These are phyloP conservation scores for Nectriaceae sp. DNA, from an alignment of 2,329 filamentous ascomycete species.

Conservation along the genomic window DNA sequence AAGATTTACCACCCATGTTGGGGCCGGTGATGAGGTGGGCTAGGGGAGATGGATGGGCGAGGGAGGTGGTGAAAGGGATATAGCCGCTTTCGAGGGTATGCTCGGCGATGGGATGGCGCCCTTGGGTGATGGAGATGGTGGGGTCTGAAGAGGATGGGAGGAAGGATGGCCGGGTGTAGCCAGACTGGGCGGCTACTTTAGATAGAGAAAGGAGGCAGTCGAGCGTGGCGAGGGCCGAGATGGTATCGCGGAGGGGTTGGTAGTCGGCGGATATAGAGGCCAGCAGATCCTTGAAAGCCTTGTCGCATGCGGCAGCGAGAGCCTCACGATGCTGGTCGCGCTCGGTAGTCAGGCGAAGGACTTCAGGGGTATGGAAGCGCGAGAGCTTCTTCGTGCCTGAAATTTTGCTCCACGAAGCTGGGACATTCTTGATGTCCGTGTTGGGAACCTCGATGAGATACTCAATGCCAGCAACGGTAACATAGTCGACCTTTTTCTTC, in stretches of 20 bases:
- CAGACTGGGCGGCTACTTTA: slow-evolving; percentile 79
- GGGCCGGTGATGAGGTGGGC: slow-evolving; percentile 92
- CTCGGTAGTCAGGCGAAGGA: slow-evolving; percentile 79
- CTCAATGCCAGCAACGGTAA: slow-evolving; percentile 86
- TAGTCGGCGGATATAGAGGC: slow-evolving; percentile 79
- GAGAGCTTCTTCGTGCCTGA: slow-evolving; percentile 91
- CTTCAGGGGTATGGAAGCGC: slow-evolving; percentile 91
- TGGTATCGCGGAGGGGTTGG: slow-evolving; percentile 83
- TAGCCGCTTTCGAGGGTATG: slow-evolving; percentile 83
- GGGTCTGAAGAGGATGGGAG: slow-evolving; percentile 62
- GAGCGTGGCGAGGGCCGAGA: slow-evolving; percentile 81
- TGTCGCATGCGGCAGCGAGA: slow-evolving; percentile 86
- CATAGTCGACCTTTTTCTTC: slow-evolving; percentile 72
- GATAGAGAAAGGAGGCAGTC: slow-evolving; percentile 90
- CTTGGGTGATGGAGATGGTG: slow-evolving; percentile 62
- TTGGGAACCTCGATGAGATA: slow-evolving; percentile 93
- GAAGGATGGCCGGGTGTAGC: slow-evolving; percentile 79
- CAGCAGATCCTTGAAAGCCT: slow-evolving; percentile 74
- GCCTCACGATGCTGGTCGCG: slow-evolving; percentile 94
- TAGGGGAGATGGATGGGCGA: slow-evolving; percentile 66
- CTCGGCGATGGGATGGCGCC: slow-evolving; percentile 95
- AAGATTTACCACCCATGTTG: slow-evolving; percentile 99
- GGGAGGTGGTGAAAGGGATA: slow-evolving; percentile 83
- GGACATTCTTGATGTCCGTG: slow-evolving; percentile 77
- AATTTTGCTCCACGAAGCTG: slow-evolving; percentile 93